phyloP scores from a whole-genome alignment of 2,329 filamentous ascomycete species.

The Phialophora tarda region DNA sequence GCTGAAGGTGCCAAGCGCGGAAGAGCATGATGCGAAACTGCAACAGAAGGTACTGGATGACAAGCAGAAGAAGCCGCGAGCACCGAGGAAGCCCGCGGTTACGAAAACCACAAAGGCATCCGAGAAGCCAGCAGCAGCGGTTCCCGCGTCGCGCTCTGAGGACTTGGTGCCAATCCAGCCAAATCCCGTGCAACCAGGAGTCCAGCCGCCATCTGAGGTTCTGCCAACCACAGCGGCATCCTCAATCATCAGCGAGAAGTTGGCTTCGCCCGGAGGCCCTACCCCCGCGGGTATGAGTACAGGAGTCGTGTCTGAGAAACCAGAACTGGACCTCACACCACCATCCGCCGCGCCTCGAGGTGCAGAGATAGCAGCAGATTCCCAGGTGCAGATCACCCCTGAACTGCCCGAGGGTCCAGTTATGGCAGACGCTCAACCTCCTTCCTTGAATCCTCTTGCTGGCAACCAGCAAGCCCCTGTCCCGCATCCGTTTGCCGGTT shows the following conservation, averaged over 20 bases:
- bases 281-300: too few relatives aligned
- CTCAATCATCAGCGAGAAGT: neutral
- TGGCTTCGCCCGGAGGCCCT: neutral
- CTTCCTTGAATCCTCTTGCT: neutral
- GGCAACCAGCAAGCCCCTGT: neutral
- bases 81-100: slow-evolving; percentile 44
- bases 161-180: slow-evolving; percentile 23
- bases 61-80: slow-evolving; percentile 47
- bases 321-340: neutral
- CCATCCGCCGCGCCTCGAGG: neutral
- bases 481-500: neutral
- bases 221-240: neutral
- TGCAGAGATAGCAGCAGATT: neutral
- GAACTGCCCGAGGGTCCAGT: neutral
- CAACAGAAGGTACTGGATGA: slow-evolving; percentile 49
- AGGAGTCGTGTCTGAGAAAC: neutral
- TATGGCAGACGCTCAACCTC: neutral
- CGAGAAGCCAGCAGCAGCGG: slow-evolving; percentile 22
- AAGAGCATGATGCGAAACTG: slow-evolving; percentile 60
- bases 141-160: neutral
- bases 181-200: slow-evolving; percentile 20
- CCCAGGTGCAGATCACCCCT: neutral
- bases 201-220: neutral
- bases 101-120: slow-evolving; percentile 37
- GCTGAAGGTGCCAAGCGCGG: slow-evolving; percentile 62